Percentiles rank a stretch among this genome's conserved stretches.
phyloP scores from a whole-genome alignment of 73 alveolate species.

The Effrenium voratum region DNA sequence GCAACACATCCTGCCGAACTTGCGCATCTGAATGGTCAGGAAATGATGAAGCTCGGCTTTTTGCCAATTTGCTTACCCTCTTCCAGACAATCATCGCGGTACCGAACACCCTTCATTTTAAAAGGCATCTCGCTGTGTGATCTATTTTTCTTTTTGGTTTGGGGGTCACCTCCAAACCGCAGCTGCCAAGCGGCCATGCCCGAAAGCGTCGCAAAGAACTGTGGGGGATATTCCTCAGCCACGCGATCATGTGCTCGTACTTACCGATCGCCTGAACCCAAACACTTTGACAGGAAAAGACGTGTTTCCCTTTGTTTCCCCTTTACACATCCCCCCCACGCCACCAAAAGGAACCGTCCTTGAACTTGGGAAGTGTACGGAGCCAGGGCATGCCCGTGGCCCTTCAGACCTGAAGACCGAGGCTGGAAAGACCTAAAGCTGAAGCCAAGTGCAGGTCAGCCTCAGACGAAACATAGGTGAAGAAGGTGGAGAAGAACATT shows the following conservation, averaged over 20 bases:
- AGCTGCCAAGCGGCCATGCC: slow-evolving; percentile 47
- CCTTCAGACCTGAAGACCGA: background rate
- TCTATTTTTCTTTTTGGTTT: background rate
- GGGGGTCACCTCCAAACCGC: no score
- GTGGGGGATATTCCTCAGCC: slow-evolving; percentile 64
- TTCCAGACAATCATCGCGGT: no score
- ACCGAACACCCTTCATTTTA: no score
- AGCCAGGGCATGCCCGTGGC: background rate
- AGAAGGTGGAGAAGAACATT: slow-evolving; percentile 86
- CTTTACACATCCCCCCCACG: background rate
- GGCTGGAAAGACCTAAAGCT: no score
- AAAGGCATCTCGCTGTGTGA: no score
- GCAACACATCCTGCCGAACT: no score
- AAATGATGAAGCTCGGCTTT: no score
- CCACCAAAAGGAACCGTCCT: no score
- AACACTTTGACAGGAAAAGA: background rate
- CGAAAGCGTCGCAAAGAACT: slow-evolving; percentile 67
- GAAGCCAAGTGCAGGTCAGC: background rate
- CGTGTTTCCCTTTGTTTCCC: no score
- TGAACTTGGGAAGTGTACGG: background rate
- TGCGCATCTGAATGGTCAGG: no score
- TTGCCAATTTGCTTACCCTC: no score
- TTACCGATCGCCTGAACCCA: background rate
- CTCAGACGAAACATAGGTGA: slow-evolving; percentile 55
- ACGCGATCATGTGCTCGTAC: background rate